These are phyloP conservation scores for Volvariella volvacea DNA, from an alignment of 1,284 basidiomycete genomes.

Conservation along the genomic window DNA sequence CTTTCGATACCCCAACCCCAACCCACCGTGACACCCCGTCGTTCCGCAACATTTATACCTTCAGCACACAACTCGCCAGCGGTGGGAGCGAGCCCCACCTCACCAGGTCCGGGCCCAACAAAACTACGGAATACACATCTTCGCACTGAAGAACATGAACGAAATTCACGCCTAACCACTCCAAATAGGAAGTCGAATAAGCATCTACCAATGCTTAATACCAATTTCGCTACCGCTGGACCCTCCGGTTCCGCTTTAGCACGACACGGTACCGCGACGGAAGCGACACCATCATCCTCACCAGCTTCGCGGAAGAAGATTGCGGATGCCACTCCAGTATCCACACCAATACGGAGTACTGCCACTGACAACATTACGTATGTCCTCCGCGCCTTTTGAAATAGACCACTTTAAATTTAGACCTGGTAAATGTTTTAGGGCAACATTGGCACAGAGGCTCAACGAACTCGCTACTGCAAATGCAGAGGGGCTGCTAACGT, in stretches of 20 bases:
- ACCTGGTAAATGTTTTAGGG: no score
- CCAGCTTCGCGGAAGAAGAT: conserved; percentile 13
- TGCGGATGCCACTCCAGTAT: conserved; percentile 12
- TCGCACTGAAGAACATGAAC: background rate
- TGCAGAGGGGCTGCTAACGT: conserved; percentile 70
- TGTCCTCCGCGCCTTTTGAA: conserved; percentile 21
- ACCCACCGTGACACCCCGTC: background rate
- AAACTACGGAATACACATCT: conserved; percentile 12
- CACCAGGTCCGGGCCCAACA: conserved; percentile 8
- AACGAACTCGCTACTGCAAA: conserved; percentile 75
- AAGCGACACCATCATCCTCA: conserved; percentile 10
- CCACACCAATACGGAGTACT: conserved; percentile 21
- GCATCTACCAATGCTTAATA: background rate
- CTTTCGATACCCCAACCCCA: conserved; percentile 18
- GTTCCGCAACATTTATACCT: conserved; percentile 14
- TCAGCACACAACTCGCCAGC: conserved; percentile 14
- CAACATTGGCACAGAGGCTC: conserved; percentile 67
- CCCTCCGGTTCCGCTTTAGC: background rate
- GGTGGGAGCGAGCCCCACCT: no score
- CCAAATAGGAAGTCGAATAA: conserved; percentile 9
- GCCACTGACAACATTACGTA: conserved; percentile 64
- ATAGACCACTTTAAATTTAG: conserved; percentile 6
- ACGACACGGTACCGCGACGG: conserved; percentile 10
- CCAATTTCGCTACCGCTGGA: background rate
- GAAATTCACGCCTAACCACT: background rate